Percentiles rank a stretch among this genome's conserved stretches.
Evolutionary conservation across 208 protist genomes (phyloP).

Genomic region (Angomonas deanei): DNA sequence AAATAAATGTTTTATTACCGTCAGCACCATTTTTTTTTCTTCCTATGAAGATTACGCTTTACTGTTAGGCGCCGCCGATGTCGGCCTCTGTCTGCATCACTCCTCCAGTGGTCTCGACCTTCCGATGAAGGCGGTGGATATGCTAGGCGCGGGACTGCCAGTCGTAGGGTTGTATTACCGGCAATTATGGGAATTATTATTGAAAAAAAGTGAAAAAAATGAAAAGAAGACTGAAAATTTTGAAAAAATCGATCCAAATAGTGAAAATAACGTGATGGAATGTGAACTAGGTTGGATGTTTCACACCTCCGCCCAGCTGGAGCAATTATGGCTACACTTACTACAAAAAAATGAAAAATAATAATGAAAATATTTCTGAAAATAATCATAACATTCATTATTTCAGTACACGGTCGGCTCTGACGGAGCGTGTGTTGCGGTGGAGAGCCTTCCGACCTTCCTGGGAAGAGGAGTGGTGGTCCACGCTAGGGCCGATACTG

Average conservation of each 20-base stretch:
- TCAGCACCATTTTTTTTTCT: constrained; percentile 90
- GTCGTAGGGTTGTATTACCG: constrained; percentile 87
- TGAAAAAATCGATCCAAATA: background rate
- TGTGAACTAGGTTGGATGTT: constrained; percentile 68
- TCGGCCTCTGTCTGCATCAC: constrained; percentile 94
- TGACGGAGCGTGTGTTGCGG: background rate
- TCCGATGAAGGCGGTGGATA: constrained; percentile 98
- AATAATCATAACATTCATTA: background rate
- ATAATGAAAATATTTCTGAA: background rate
- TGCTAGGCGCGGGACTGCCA: constrained; percentile 93
- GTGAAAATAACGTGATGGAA: constrained; percentile 17
- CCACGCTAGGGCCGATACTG: background rate
- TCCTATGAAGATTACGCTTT: constrained; percentile 92
- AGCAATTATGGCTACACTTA: constrained; percentile 35
- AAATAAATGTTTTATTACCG: constrained; percentile 20
- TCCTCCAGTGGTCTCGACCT: constrained; percentile 94
- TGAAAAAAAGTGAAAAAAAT: background rate
- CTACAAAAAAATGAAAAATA: background rate
- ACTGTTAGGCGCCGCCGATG: constrained; percentile 86
- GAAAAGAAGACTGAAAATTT: background rate
- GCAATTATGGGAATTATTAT: background rate
- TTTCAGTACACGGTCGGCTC: background rate
- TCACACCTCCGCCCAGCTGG: constrained; percentile 40
- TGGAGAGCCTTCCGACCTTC: background rate
- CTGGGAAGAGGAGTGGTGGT: background rate